phyloP scores from a whole-genome alignment of 176 grass and related monocot genomes.

The Elaeis guineensis region DNA sequence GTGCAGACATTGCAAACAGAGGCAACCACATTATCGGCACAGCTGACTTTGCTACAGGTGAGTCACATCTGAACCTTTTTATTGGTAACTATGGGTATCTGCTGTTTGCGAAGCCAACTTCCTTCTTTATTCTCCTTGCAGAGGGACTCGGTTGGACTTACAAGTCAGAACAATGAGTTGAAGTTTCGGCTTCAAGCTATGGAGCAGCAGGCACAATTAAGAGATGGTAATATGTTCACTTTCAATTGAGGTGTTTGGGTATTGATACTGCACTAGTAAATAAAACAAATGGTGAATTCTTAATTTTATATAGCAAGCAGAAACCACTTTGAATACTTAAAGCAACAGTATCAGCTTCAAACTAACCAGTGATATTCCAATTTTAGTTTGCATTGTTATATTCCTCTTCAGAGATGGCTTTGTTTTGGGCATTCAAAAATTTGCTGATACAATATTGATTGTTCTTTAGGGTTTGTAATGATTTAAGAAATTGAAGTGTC shows the following conservation, averaged over 20 bases:
- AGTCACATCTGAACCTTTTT: neutral
- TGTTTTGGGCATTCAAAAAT: no score
- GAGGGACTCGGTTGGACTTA: constrained; percentile 59
- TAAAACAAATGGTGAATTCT: neutral
- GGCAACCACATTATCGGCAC: constrained; percentile 75
- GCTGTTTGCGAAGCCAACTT: neutral
- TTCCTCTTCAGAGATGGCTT: no score
- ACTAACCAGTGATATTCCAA: no score
- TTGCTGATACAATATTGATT: no score
- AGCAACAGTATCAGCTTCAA: no score
- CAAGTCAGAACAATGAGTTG: constrained; percentile 79
- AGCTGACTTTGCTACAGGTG: constrained; percentile 81
- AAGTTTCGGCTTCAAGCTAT: constrained; percentile 93
- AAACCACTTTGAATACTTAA: neutral
- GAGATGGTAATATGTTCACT: constrained; percentile 53
- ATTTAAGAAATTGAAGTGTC: no score
- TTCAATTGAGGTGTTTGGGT: neutral
- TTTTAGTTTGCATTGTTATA: no score
- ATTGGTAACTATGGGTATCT: no score
- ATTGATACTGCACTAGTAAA: neutral
- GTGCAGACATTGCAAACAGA: constrained; percentile 88
- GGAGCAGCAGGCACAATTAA: constrained; percentile 90
- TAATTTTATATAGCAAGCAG: neutral
- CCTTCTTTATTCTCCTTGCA: constrained; percentile 12
- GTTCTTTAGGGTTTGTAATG: no score